A percentile compares a stretch with the other conserved stretches of the same genome.
phyloP scores from a whole-genome alignment of 352 stramenopile species.

The Globisporangium lucens region DNA sequence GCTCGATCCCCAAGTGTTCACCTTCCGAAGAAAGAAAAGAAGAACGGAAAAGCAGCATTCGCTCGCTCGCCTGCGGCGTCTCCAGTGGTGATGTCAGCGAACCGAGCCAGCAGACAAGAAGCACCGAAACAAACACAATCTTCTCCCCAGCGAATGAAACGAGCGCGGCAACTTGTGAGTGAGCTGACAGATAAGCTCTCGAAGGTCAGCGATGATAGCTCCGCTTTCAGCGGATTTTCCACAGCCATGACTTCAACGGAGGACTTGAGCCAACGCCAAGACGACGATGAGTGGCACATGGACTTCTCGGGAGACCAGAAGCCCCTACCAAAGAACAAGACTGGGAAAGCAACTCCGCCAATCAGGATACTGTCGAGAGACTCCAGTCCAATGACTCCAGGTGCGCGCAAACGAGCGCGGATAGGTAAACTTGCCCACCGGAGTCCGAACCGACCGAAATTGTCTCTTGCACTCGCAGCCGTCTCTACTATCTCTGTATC shows the following conservation, averaged over 20 bases:
- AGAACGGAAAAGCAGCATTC: background rate
- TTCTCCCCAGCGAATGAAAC: background rate
- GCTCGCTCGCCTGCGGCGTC: background rate
- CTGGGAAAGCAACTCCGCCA: background rate
- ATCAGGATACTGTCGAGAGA: background rate
- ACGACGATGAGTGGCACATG: background rate
- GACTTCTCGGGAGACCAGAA: conserved; percentile 10
- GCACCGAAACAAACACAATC: background rate
- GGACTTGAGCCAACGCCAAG: background rate
- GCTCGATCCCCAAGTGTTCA: background rate
- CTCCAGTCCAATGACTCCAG: conserved; percentile 6
- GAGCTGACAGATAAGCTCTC: conserved; percentile 10
- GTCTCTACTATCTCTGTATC: background rate
- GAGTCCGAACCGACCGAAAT: background rate
- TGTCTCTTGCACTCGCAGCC: background rate
- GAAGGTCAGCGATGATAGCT: background rate
- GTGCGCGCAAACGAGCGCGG: conserved; percentile 1
- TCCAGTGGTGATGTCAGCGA: background rate
- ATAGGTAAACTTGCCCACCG: background rate
- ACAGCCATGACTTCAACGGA: background rate
- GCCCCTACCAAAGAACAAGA: background rate
- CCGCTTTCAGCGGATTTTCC: background rate
- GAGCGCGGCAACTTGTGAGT: background rate
- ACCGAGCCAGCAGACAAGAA: background rate
- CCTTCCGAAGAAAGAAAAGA: background rate